Evolutionary conservation across 352 stramenopile genomes (phyloP).

Genomic region (Globisporangium takayamanum): DNA sequence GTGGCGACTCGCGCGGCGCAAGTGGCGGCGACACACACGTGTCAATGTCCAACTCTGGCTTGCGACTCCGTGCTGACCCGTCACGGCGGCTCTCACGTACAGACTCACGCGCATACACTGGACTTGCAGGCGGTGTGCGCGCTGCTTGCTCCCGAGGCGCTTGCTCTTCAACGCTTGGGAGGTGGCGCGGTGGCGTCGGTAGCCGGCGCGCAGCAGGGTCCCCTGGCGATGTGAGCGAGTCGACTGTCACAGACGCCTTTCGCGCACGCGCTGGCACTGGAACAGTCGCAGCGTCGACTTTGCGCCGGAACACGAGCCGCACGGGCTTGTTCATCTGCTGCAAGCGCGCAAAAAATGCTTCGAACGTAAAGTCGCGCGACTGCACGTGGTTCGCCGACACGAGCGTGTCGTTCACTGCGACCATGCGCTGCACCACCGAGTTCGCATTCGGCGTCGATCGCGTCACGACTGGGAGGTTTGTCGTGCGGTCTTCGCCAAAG

Average conservation of each 20-base stretch:
- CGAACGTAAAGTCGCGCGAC: slow-evolving; percentile 68
- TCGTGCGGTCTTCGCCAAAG: slow-evolving; percentile 70
- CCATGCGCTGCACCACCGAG: slow-evolving; percentile 57
- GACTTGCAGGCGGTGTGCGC: slow-evolving; percentile 11
- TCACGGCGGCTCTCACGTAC: slow-evolving; percentile 5
- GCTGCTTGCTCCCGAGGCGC: not conserved
- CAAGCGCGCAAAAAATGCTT: slow-evolving; percentile 72
- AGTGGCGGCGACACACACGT: slow-evolving; percentile 1
- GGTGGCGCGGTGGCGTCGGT: slow-evolving; percentile 7
- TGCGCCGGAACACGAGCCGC: slow-evolving; percentile 54
- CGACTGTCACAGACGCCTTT: slow-evolving; percentile 30
- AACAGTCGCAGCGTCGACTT: slow-evolving; percentile 2
- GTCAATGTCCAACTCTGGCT: slow-evolving; percentile 15
- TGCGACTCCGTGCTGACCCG: not conserved
- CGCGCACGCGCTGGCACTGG: not conserved
- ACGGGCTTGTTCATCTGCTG: slow-evolving; percentile 86
- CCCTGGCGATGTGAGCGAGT: slow-evolving; percentile 15
- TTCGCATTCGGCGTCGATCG: slow-evolving; percentile 61
- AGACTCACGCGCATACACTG: slow-evolving; percentile 5
- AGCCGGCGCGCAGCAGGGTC: slow-evolving; percentile 1
- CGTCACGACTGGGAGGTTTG: slow-evolving; percentile 73
- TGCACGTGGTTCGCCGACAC: slow-evolving; percentile 70
- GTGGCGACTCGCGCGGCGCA: not conserved
- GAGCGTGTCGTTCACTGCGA: slow-evolving; percentile 72
- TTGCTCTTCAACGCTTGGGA: slow-evolving; percentile 9